Percentiles rank a stretch among this genome's conserved stretches.
Evolutionary conservation across 257 asterid genomes (phyloP).

Genomic region (Solanum infundibuliforme): DNA sequence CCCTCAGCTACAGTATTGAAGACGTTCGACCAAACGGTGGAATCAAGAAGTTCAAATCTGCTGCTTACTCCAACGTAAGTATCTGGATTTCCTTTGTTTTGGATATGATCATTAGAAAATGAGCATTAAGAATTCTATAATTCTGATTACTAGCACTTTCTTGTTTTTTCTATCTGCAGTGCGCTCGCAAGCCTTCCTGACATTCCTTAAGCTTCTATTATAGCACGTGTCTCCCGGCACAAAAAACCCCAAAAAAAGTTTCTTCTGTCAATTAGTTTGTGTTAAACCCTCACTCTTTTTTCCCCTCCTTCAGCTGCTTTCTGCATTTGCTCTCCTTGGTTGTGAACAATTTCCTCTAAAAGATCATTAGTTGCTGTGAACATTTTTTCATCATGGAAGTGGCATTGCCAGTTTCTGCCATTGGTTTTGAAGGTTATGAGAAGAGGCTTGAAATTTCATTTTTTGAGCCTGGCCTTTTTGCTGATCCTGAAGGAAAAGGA

Average conservation of each 20-base stretch:
- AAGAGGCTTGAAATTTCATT: constrained; percentile 32
- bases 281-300: constrained; percentile 4
- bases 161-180: constrained; percentile 9
- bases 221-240: not conserved
- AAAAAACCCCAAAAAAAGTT: not conserved
- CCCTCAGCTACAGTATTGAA: constrained; percentile 30
- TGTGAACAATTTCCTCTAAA: not conserved
- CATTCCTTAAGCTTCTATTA: not conserved
- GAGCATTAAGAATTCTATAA: not conserved
- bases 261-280: not conserved
- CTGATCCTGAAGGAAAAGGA: constrained; percentile 27
- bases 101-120: not conserved
- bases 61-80: constrained; percentile 40
- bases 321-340: not conserved
- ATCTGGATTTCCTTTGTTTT: not conserved
- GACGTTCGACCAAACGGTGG: constrained; percentile 35
- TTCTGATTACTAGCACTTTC: not conserved
- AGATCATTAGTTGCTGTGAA: not conserved
- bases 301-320: not conserved
- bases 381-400: not conserved
- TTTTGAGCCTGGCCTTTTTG: constrained; percentile 20
- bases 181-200: constrained; percentile 31
- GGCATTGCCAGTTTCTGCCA: constrained; percentile 19
- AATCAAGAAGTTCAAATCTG: constrained; percentile 37
- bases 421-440: constrained; percentile 32